Conservation (phyloP, 495 filamentous ascomycete genomes). For the Paragyromitra xinjiangensis region DNA sequence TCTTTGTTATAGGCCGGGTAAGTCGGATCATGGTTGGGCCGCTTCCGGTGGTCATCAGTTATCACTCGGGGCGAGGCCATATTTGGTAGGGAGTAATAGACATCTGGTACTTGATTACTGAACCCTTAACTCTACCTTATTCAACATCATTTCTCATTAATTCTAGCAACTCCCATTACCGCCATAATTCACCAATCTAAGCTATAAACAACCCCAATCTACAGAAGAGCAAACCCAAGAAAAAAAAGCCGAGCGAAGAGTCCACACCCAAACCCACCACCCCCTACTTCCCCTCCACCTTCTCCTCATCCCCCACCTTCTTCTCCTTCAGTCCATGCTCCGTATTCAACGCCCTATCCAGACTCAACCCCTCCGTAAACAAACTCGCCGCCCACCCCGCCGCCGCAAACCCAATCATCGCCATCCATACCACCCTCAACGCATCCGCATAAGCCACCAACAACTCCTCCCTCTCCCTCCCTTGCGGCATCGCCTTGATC, state of each 20-base stretch:
- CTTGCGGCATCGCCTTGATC: constrained; percentile 66
- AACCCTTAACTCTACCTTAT: too few species aligned
- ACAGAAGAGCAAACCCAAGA: not conserved
- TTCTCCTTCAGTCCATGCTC: constrained; percentile 62
- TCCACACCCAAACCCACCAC: not conserved
- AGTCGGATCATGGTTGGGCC: not conserved
- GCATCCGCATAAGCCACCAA: constrained; percentile 67
- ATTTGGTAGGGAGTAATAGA: too few species aligned
- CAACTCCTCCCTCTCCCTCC: constrained; percentile 62
- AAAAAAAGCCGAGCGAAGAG: not conserved
- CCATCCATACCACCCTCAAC: constrained; percentile 67
- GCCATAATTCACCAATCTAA: not conserved
- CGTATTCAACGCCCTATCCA: constrained; percentile 64
- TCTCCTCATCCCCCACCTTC: constrained; percentile 51
- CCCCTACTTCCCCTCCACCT: not conserved
- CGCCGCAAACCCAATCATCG: constrained; percentile 65
- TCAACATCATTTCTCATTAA: too few species aligned
- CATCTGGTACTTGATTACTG: too few species aligned
- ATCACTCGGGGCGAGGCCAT: constrained; percentile 24
- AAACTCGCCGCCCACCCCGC: constrained; percentile 64
- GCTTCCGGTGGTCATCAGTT: not conserved
- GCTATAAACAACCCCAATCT: not conserved
- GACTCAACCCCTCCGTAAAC: constrained; percentile 65
- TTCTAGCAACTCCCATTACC: not conserved
- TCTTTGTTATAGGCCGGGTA: constrained; percentile 14